A percentile compares a stretch with the other conserved stretches of the same genome.
These are phyloP conservation scores for Aurifilum marmelostoma DNA, from an alignment of 2,329 filamentous ascomycete genomes.

Conservation along the genomic window DNA sequence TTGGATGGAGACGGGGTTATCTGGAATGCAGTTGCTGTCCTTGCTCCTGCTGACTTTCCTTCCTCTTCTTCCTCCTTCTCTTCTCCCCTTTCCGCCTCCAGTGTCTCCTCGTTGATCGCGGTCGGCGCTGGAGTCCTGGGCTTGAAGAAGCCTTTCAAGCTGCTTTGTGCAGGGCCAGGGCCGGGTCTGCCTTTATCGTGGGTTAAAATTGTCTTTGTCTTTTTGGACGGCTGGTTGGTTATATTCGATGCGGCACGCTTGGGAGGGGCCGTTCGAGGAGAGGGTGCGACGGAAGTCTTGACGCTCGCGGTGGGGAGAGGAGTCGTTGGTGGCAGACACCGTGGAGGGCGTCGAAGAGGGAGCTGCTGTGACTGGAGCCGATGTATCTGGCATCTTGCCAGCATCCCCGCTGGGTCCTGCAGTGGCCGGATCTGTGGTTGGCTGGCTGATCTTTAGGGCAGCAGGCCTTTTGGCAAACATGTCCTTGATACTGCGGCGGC, in stretches of 20 bases:
- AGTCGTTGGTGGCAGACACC: neutral
- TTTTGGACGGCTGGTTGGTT: slow-evolving; percentile 46
- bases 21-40: neutral
- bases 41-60: too few relatives aligned
- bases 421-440: too few relatives aligned
- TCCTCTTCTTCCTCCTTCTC: slow-evolving; percentile 8
- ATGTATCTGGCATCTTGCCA: too few relatives aligned
- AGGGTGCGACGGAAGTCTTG: slow-evolving; percentile 1
- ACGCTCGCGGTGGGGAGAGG: neutral
- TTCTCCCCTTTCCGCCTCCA: neutral
- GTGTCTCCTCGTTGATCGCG: neutral
- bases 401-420: too few relatives aligned
- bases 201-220: slow-evolving; percentile 47
- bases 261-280: neutral
- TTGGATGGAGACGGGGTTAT: neutral
- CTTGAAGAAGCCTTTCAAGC: slow-evolving; percentile 80
- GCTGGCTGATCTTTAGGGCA: slow-evolving; percentile 21
- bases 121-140: slow-evolving; percentile 46
- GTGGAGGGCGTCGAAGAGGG: slow-evolving; percentile 15
- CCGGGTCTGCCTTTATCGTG: slow-evolving; percentile 24
- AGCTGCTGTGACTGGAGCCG: neutral
- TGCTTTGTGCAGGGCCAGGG: slow-evolving; percentile 49
- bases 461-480: slow-evolving; percentile 74
- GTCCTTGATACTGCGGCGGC: slow-evolving; percentile 82
- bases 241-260: slow-evolving; percentile 18